Conservation (phyloP, 495 filamentous ascomycete species). For the Penicillium cataractarum region DNA sequence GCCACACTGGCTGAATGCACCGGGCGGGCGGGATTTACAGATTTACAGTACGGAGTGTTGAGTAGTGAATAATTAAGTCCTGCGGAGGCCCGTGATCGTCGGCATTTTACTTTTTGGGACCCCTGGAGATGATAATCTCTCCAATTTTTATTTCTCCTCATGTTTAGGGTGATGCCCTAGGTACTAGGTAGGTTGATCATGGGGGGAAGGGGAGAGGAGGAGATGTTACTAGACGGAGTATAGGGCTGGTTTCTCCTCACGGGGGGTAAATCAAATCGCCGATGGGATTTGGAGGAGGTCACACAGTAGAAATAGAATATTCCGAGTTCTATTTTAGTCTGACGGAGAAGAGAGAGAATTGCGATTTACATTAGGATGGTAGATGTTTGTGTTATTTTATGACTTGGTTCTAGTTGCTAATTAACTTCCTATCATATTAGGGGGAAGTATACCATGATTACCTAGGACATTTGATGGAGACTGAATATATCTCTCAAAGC, state of each 20-base stretch:
- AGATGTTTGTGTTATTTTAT: too few relatives aligned
- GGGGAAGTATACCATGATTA: too few relatives aligned
- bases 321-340: neutral
- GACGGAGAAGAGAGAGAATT: neutral
- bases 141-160: neutral
- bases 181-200: neutral
- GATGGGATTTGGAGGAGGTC: neutral
- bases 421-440: neutral
- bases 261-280: conserved; percentile 2
- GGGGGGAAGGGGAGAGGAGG: neutral
- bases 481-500: neutral
- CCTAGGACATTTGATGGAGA: too few relatives aligned
- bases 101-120: neutral
- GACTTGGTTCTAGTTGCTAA: neutral
- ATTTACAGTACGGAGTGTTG: too few relatives aligned
- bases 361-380: too few relatives aligned
- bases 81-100: conserved; percentile 18
- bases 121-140: neutral
- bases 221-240: neutral
- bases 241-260: conserved; percentile 10
- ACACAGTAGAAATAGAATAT: neutral
- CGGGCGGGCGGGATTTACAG: too few relatives aligned
- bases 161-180: neutral
- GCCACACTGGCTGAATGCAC: too few relatives aligned
- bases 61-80: too few relatives aligned